Conservation (phyloP, 768 basidiomycete species). For the Amanita rimosa region DNA sequence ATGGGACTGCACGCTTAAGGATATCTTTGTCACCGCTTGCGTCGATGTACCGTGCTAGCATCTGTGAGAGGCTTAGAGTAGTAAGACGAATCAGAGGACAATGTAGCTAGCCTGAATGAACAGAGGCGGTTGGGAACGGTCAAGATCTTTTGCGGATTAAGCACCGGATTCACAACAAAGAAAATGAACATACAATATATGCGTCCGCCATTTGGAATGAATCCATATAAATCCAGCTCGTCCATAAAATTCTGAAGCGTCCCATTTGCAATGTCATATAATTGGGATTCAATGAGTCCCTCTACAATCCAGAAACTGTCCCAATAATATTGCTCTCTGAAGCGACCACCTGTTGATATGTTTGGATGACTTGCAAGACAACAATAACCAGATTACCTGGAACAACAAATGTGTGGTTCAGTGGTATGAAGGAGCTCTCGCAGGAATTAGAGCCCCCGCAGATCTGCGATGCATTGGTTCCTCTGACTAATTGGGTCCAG, state of each 20-base stretch:
- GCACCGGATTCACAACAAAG: background rate
- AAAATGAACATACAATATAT: constrained; percentile 57
- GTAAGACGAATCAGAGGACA: background rate
- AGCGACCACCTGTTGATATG: constrained; percentile 40
- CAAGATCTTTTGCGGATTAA: constrained; percentile 39
- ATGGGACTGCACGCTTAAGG: constrained; percentile 67
- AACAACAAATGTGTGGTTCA: constrained; percentile 87
- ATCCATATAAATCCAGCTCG: constrained; percentile 72
- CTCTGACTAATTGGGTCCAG: constrained; percentile 73
- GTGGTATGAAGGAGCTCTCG: constrained; percentile 77
- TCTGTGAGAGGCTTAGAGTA: constrained; percentile 30
- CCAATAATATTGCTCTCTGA: constrained; percentile 73
- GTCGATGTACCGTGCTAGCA: constrained; percentile 79
- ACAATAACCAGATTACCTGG: constrained; percentile 44
- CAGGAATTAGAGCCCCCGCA: constrained; percentile 51
- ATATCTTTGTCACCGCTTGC: constrained; percentile 66
- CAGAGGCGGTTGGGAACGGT: constrained; percentile 88
- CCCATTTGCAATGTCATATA: constrained; percentile 60
- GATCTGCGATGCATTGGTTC: constrained; percentile 58
- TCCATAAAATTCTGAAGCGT: constrained; percentile 95
- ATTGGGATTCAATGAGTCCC: constrained; percentile 73
- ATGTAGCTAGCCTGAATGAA: constrained; percentile 56
- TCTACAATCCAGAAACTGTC: constrained; percentile 79
- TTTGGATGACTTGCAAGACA: background rate
- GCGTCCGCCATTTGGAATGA: constrained; percentile 90